Evolutionary conservation across 768 basidiomycete species (phyloP).

Genomic region (Trametes elegans): DNA sequence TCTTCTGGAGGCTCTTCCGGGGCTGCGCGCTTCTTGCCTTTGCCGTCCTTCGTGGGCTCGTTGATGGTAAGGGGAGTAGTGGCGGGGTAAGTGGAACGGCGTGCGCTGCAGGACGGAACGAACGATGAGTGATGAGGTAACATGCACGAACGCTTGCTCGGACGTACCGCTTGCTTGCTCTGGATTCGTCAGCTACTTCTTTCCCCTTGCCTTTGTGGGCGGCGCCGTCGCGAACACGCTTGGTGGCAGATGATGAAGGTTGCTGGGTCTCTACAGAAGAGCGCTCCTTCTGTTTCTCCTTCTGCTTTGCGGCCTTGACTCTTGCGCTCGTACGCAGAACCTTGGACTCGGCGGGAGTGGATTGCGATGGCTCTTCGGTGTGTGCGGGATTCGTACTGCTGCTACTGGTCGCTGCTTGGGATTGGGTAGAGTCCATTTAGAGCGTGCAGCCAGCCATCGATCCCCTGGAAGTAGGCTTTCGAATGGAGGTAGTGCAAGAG

Average conservation of each 20-base stretch:
- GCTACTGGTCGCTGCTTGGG: slow-evolving; percentile 67
- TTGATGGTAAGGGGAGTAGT: slow-evolving; percentile 57
- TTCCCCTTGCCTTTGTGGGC: slow-evolving; percentile 63
- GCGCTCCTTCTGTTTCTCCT: slow-evolving; percentile 58
- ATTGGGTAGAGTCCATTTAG: slow-evolving; percentile 92
- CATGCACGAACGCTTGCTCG: slow-evolving; percentile 24
- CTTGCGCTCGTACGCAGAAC: slow-evolving; percentile 66
- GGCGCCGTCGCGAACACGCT: slow-evolving; percentile 51
- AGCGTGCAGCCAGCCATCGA: slow-evolving; percentile 87
- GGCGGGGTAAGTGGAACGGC: slow-evolving; percentile 51
- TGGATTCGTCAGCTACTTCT: slow-evolving; percentile 54
- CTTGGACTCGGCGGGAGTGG: slow-evolving; percentile 49
- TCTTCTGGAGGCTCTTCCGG: slow-evolving; percentile 70
- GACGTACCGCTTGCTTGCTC: slow-evolving; percentile 63
- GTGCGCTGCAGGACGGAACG: slow-evolving; percentile 43
- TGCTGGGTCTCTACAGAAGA: slow-evolving; percentile 39
- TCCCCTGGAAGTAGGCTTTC: slow-evolving; percentile 29
- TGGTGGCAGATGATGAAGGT: slow-evolving; percentile 43
- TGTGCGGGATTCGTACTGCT: slow-evolving; percentile 53
- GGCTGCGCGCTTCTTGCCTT: slow-evolving; percentile 91
- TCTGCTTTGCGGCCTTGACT: slow-evolving; percentile 73
- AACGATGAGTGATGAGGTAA: slow-evolving; percentile 3
- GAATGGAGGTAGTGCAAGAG: slow-evolving; percentile 19
- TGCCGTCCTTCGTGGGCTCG: slow-evolving; percentile 72
- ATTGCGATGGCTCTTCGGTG: slow-evolving; percentile 35